Percentiles rank a stretch among this genome's conserved stretches.
These are phyloP conservation scores for Pseudogymnoascus sp. DNA, from an alignment of 2,329 filamentous ascomycete species.

Conservation along the genomic window DNA sequence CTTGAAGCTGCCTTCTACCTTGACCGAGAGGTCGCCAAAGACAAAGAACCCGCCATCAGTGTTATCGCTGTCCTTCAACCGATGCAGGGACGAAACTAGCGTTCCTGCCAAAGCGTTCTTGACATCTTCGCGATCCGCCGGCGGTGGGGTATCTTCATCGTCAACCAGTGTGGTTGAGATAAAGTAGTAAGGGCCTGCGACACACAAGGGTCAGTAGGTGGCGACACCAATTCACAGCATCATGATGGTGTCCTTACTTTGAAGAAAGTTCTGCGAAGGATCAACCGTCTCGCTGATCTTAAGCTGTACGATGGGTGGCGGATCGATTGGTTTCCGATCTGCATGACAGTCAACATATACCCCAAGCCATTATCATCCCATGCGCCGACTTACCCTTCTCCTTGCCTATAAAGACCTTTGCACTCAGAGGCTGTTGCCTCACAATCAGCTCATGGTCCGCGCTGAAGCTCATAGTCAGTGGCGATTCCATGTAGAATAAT, in stretches of 20 bases:
- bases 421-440: conserved; percentile 59
- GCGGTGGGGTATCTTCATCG: conserved; percentile 33
- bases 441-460: conserved; percentile 49
- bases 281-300: conserved; percentile 39
- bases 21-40: conserved; percentile 80
- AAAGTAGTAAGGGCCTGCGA: conserved; percentile 40
- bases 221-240: conserved; percentile 16
- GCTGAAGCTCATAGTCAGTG: conserved; percentile 31
- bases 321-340: conserved; percentile 83
- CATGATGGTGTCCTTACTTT: conserved; percentile 44
- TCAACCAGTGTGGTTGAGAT: conserved; percentile 37
- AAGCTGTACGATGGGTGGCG: conserved; percentile 75
- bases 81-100: conserved; percentile 70
- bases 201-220: conserved; percentile 12
- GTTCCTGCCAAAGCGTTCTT: conserved; percentile 58
- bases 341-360: conserved; percentile 14
- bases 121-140: conserved; percentile 26
- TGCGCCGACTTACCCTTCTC: conserved; percentile 53
- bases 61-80: conserved; percentile 70
- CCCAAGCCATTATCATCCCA: not conserved
- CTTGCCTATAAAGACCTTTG: conserved; percentile 61
- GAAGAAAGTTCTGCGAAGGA: conserved; percentile 39
- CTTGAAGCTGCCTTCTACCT: conserved; percentile 61
- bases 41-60: conserved; percentile 79
- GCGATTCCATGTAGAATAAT: conserved; percentile 13